Base-by-base conservation (phyloP, 2,329 filamentous ascomycete species). In the Dactylellina haptotyla region DNA sequence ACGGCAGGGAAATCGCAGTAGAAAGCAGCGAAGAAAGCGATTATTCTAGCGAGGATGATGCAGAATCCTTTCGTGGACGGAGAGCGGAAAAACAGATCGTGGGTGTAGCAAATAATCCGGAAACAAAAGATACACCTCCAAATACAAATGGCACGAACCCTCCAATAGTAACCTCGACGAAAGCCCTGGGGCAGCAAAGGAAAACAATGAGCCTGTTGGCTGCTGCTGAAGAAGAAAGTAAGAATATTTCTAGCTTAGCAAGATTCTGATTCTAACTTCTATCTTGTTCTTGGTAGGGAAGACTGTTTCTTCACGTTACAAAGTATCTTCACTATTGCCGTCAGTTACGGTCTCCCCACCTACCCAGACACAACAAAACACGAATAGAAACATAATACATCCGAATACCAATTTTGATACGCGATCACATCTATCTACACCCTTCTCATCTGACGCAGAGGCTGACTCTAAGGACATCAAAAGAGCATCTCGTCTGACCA, bases 381-480 rank as follows among this genome's bases (percentile, higher is more conserved):
- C 81, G 57, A 82, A 78, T 75, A 89, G 87, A 79, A 79, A 84
- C 0, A 85, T 85, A 1, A 87, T 95, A 9, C 93, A 96, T 79
- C 93, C 93, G 0, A 87, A 88, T 59, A 96, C 91, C 9, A 95
- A 89, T 79, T 97, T 93, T 79, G 93, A 97, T 82, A 1, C 80
- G 83, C 78, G 82, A 85, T 81, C 89, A 82, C 82, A 83, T 28
- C 76, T 84, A 43, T 84, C 84, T 2, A 88, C 87, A 0, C 87
- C 87, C 0, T 85, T 93, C 66, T 90, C 92, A 75, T 96, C 92
- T 1, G 95, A 98, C 70, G 89, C 93, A 30, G 93, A 97, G 80
- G 90, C 89, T 23, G 91, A 96, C 66, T 84, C 93, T 53, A 89
- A 88, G 26, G 93, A 97, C 77, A 91, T 98, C 77, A 91, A 90